A percentile compares a stretch with the other conserved stretches of the same genome.
phyloP scores from a whole-genome alignment of 2,329 filamentous ascomycete species.

The Leptographium wingfieldii region DNA sequence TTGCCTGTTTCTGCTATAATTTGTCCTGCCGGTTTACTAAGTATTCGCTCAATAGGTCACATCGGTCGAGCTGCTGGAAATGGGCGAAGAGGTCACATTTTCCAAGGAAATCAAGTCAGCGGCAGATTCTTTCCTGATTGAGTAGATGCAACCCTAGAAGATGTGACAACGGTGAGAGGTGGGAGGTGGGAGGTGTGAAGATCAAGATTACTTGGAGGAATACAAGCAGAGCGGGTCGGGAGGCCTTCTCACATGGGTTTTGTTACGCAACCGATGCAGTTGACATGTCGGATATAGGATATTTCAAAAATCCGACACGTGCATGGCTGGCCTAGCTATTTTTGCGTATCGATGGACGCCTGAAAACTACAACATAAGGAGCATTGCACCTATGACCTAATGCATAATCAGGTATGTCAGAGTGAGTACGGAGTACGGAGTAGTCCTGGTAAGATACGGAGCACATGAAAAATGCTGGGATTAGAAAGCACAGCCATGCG shows the following conservation, averaged over 20 bases:
- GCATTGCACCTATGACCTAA: not conserved
- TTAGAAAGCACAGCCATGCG: not conserved
- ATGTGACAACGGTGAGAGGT: not conserved
- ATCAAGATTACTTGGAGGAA: not conserved
- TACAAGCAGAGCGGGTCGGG: not conserved
- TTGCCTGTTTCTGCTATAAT: conserved; percentile 14
- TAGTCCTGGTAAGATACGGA: not conserved
- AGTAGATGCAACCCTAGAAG: conserved; percentile 31
- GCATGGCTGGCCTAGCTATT: not conserved
- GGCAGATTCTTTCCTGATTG: conserved; percentile 65
- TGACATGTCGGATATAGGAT: not conserved
- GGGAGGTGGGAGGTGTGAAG: not conserved
- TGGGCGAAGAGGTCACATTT: conserved; percentile 68
- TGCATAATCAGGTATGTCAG: not conserved
- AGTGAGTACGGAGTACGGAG: not conserved
- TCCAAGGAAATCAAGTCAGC: conserved; percentile 69
- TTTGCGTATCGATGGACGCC: not conserved
- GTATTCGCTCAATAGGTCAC: conserved; percentile 35
- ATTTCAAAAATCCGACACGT: not conserved
- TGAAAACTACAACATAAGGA: not conserved
- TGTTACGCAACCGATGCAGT: not conserved
- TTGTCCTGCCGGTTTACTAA: conserved; percentile 13
- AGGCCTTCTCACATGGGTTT: not conserved
- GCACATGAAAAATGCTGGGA: not conserved
- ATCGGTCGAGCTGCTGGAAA: conserved; percentile 57